These are phyloP conservation scores for Xanthoconium separans DNA, from an alignment of 1,284 basidiomycete species.

Conservation along the genomic window DNA sequence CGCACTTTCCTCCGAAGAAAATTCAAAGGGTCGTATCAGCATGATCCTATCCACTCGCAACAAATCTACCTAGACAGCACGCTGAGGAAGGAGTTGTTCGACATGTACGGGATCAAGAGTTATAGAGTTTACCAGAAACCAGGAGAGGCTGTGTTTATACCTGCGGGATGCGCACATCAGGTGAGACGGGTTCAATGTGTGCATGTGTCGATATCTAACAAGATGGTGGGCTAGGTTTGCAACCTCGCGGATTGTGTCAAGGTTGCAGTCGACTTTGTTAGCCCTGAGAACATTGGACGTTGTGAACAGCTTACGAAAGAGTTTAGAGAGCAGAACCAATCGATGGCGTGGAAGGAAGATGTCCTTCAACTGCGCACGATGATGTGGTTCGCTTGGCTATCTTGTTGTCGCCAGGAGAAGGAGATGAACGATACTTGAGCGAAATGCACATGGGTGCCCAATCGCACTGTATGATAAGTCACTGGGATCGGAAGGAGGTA, in stretches of 20 bases:
- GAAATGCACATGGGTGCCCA: not conserved
- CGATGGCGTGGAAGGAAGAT: constrained; percentile 91
- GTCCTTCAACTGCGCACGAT: constrained; percentile 88
- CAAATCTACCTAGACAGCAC: constrained; percentile 79
- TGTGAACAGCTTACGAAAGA: constrained; percentile 85
- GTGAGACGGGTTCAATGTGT: constrained; percentile 42
- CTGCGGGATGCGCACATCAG: constrained; percentile 94
- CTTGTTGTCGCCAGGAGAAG: constrained; percentile 54
- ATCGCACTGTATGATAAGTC: constrained; percentile 23
- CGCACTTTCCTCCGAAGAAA: constrained; percentile 69
- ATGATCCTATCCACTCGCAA: constrained; percentile 92
- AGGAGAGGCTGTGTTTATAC: constrained; percentile 95
- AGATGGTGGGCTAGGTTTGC: constrained; percentile 51
- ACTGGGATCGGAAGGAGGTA: constrained; percentile 14
- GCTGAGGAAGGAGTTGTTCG: constrained; percentile 67
- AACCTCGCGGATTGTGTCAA: constrained; percentile 93
- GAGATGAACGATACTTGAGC: constrained; percentile 37
- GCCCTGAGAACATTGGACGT: constrained; percentile 84
- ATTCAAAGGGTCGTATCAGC: constrained; percentile 49
- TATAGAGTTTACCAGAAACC: constrained; percentile 86
- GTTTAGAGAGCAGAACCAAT: constrained; percentile 86
- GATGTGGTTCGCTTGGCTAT: constrained; percentile 91
- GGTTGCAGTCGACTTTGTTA: constrained; percentile 95
- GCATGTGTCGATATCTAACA: not conserved
- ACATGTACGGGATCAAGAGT: constrained; percentile 69